Conservation (phyloP, 2,329 filamentous ascomycete genomes). For the Endothia cerciana region DNA sequence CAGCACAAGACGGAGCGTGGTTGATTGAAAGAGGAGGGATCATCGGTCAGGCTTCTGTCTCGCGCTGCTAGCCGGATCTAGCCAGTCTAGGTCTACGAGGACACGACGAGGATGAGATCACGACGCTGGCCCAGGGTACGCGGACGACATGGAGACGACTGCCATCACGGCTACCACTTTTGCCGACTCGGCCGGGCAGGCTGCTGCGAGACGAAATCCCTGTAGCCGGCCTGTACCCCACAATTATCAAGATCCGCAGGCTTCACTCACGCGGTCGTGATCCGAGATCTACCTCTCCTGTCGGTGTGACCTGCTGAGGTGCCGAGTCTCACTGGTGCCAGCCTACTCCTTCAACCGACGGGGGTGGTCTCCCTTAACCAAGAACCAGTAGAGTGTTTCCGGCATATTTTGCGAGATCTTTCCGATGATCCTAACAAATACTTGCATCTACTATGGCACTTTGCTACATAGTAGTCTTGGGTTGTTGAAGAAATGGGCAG, state of each 20-base stretch:
- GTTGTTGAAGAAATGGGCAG: slow-evolving; percentile 15
- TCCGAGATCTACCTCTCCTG: too few species aligned
- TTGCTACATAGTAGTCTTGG: slow-evolving; percentile 13
- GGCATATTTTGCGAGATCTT: slow-evolving; percentile 4
- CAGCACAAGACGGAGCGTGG: not conserved
- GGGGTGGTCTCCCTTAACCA: not conserved
- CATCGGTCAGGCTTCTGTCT: not conserved
- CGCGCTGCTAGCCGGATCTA: not conserved
- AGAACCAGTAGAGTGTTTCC: slow-evolving; percentile 32
- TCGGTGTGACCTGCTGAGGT: not conserved
- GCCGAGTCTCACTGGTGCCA: not conserved
- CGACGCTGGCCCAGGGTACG: not conserved
- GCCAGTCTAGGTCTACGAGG: not conserved
- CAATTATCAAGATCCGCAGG: not conserved
- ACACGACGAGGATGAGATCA: not conserved
- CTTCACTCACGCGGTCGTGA: not conserved
- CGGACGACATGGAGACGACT: not conserved
- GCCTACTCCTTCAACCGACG: not conserved
- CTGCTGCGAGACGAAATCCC: not conserved
- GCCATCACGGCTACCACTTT: slow-evolving; percentile 3
- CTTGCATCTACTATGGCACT: slow-evolving; percentile 12
- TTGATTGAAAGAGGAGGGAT: not conserved
- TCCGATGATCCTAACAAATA: slow-evolving; percentile 10
- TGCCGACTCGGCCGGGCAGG: slow-evolving; percentile 17
- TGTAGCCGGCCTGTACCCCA: not conserved